Percentiles rank a stretch among this genome's conserved stretches.
Evolutionary conservation across 495 filamentous ascomycete species (phyloP).

Genomic region (Pyronema omphalodes): DNA sequence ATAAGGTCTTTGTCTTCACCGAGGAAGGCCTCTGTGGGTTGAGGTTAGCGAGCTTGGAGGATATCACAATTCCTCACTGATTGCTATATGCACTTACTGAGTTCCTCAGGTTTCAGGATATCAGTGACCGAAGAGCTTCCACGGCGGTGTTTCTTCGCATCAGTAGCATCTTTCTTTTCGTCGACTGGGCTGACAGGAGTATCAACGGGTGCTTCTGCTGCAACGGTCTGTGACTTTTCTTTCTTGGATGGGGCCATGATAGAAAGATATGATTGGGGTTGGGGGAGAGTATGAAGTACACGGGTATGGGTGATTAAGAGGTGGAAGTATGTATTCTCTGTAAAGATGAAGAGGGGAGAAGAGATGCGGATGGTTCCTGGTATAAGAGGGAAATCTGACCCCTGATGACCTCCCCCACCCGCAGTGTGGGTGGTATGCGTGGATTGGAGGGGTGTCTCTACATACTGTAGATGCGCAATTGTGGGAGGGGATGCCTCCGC

Average conservation of each 20-base stretch:
- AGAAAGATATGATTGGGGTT: neutral
- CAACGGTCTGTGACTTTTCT: constrained; percentile 9
- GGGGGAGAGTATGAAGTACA: neutral
- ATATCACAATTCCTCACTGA: neutral
- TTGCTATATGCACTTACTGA: constrained; percentile 12
- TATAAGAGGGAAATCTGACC: constrained; percentile 2
- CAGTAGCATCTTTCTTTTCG: constrained; percentile 3
- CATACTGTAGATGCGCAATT: neutral
- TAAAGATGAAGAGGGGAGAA: neutral
- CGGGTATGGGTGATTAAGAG: neutral
- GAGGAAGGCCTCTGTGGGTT: constrained; percentile 11
- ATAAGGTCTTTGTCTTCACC: constrained; percentile 17
- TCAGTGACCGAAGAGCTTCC: constrained; percentile 19
- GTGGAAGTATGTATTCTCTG: neutral
- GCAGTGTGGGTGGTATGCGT: too few relatives aligned
- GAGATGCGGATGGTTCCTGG: neutral
- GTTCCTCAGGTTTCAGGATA: constrained; percentile 14
- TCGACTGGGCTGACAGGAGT: constrained; percentile 8
- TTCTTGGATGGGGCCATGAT: constrained; percentile 11
- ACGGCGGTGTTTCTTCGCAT: constrained; percentile 13
- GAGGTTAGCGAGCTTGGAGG: neutral
- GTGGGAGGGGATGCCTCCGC: neutral
- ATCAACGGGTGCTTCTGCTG: constrained; percentile 7
- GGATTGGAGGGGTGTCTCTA: too few relatives aligned
- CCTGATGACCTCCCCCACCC: neutral